Percentiles rank a stretch among this genome's conserved stretches.
phyloP scores from a whole-genome alignment of 1,284 basidiomycete species.

The Athelia sp. region DNA sequence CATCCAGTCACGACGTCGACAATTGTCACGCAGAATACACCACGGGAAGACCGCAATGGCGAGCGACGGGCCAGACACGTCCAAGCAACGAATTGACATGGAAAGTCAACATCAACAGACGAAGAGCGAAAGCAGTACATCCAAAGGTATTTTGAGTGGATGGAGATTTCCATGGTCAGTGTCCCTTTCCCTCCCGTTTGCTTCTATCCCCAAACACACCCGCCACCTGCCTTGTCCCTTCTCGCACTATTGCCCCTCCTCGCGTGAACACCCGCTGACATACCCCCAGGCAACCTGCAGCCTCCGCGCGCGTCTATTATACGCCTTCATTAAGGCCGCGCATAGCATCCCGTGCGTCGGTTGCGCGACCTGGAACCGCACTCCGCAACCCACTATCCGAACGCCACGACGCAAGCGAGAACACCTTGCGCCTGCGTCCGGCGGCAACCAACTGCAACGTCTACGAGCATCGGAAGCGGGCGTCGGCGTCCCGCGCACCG shows the following conservation, averaged over 20 bases:
- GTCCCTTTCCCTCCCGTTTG: constrained; percentile 11
- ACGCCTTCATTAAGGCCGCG: constrained; percentile 75
- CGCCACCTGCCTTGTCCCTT: constrained; percentile 4
- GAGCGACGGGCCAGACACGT: too few relatives aligned
- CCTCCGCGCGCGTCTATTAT: constrained; percentile 68
- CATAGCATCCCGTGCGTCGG: constrained; percentile 61
- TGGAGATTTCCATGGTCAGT: constrained; percentile 72
- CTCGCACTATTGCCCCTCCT: constrained; percentile 15
- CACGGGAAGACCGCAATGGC: too few relatives aligned
- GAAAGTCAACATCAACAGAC: too few relatives aligned
- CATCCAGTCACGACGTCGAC: too few relatives aligned
- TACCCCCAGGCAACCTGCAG: constrained; percentile 67
- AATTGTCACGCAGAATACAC: too few relatives aligned
- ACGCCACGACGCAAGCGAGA: constrained; percentile 36
- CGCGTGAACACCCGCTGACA: constrained; percentile 7
- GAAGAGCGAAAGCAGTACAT: constrained; percentile 61
- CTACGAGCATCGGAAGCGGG: too few relatives aligned
- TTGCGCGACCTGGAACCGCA: constrained; percentile 68
- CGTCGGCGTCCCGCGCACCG: too few relatives aligned
- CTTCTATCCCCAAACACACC: constrained; percentile 2
- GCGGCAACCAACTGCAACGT: too few relatives aligned
- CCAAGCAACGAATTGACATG: too few relatives aligned
- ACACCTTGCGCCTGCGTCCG: too few relatives aligned
- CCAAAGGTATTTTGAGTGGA: constrained; percentile 68
- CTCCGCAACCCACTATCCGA: constrained; percentile 33